A percentile compares a stretch with the other conserved stretches of the same genome.
These are phyloP conservation scores for Boletus reticuloceps DNA, from an alignment of 768 basidiomycete genomes.

Conservation along the genomic window DNA sequence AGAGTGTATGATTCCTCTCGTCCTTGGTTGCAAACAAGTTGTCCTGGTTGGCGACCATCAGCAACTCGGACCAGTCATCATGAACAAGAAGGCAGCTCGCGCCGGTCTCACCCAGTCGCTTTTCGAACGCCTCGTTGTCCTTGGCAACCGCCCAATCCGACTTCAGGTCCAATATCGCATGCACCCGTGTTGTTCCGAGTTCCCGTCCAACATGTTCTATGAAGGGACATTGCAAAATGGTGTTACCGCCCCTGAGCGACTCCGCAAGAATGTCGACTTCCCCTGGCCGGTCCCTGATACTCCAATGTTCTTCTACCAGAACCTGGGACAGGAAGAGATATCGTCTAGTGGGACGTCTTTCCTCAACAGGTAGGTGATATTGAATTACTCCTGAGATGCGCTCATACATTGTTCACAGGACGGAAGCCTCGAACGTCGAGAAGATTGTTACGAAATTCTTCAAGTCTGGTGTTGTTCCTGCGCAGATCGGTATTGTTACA, in stretches of 20 bases:
- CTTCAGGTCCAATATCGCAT: slow-evolving; percentile 99
- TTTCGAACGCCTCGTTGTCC: slow-evolving; percentile 94
- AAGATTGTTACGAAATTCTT: slow-evolving; percentile 99
- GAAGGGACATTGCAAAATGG: slow-evolving; percentile 99
- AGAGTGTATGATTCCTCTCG: slow-evolving; percentile 99
- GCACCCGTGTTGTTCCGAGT: slow-evolving; percentile 99
- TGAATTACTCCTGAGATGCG: not conserved
- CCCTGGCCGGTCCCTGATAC: slow-evolving; percentile 97
- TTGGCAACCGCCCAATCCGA: slow-evolving; percentile 95
- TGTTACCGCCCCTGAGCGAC: slow-evolving; percentile 95
- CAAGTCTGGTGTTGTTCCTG: slow-evolving; percentile 95
- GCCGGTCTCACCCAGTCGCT: slow-evolving; percentile 97
- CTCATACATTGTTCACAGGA: slow-evolving; percentile 47
- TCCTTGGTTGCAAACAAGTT: slow-evolving; percentile 97
- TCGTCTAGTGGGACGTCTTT: slow-evolving; percentile 98
- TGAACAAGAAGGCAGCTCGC: slow-evolving; percentile 99
- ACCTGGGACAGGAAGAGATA: slow-evolving; percentile 97
- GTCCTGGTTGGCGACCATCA: slow-evolving; percentile 97
- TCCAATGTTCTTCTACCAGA: slow-evolving; percentile 99
- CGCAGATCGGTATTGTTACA: slow-evolving; percentile 96
- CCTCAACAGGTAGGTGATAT: slow-evolving; percentile 68
- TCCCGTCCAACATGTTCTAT: slow-evolving; percentile 99
- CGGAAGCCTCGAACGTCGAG: slow-evolving; percentile 98
- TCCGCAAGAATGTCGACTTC: slow-evolving; percentile 98
- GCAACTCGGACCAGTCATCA: slow-evolving; percentile 98